Evolutionary conservation across 1,284 basidiomycete genomes (phyloP), one percentile per base, ranked within the genome.

Genomic region (Ceratobasidium sp.): DNA sequence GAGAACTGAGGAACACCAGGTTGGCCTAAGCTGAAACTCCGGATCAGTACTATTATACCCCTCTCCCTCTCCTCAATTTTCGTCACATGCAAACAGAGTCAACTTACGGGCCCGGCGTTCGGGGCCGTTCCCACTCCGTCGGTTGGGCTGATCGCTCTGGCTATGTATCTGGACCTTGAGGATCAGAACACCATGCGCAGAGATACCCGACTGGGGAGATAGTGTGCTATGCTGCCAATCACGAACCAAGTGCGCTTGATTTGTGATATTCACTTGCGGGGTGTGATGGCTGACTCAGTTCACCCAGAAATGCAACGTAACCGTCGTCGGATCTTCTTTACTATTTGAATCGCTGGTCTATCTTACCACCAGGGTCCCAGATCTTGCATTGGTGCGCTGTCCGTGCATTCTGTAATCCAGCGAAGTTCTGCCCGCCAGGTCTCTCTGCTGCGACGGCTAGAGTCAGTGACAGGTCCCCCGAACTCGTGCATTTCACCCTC

Each of bases 1-100:
- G 56, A 61, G 56, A 31, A 61, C 27, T 37, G 68, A 59, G 66
- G 68, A 72, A 61, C 68, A 51, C 68, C 56, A 61, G 56, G 68
- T 72, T 72, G 68, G 56, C 24, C 37, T 62, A 56, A 59, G 41
- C 56, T 61, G 53, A 59, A 61, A 72, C 68, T 49, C 56, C 68
- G 56, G 68, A 59, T 46, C 56, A 11, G 43, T 56, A 56, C 49
- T 72, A 61, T 72, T 72, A 72, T 72, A 72, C 56, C 34, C 31
- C 29, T 8, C 48, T 9, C 51, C 27, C n/a, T 34, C 56, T 51
- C 22, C 51, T 49, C 31, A 49, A 22, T 49, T 48, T 51, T 51
- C 56, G 56, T 59, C 68, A 72, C 68, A 46, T 29, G 31, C 43
- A 56, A 61, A 56, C 46, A 69, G 29, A 8, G 49, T 56, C 39